Percentiles rank a stretch among this genome's conserved stretches.
These are phyloP conservation scores for Casuarina glauca DNA, from an alignment of 306 rosid species.

Conservation along the genomic window DNA sequence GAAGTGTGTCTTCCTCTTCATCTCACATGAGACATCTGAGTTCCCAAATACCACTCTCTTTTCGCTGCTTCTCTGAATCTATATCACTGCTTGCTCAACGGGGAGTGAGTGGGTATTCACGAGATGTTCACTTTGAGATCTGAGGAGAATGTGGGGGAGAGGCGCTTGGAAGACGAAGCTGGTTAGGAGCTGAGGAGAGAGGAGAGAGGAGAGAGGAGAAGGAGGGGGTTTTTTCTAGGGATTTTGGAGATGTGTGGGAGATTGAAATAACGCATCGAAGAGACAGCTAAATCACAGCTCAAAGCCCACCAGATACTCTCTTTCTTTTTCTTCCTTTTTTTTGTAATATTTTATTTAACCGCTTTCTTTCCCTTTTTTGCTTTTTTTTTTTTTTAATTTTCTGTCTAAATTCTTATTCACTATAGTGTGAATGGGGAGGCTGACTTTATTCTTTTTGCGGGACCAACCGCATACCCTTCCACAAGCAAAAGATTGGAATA, in stretches of 20 bases:
- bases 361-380: background rate
- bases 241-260: slow-evolving; percentile 58
- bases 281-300: slow-evolving; percentile 97
- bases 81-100: background rate
- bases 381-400: background rate
- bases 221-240: slow-evolving; percentile 47
- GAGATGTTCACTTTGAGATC: slow-evolving; percentile 35
- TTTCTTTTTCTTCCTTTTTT: slow-evolving; percentile 26
- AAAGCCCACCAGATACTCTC: slow-evolving; percentile 68
- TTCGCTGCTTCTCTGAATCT: background rate
- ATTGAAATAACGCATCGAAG: slow-evolving; percentile 46
- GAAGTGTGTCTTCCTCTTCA: slow-evolving; percentile 64
- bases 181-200: slow-evolving; percentile 6
- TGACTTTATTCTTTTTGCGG: slow-evolving; percentile 11
- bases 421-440: background rate
- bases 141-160: slow-evolving; percentile 13
- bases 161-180: background rate
- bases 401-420: background rate
- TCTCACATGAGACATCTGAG: slow-evolving; percentile 84
- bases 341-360: background rate
- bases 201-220: background rate
- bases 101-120: slow-evolving; percentile 5
- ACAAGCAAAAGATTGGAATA: slow-evolving; percentile 34
- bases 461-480: slow-evolving; percentile 24
- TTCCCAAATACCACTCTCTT: slow-evolving; percentile 37